These are phyloP conservation scores for Ceratocystis cubensis DNA, from an alignment of 2,329 filamentous ascomycete species.

Conservation along the genomic window DNA sequence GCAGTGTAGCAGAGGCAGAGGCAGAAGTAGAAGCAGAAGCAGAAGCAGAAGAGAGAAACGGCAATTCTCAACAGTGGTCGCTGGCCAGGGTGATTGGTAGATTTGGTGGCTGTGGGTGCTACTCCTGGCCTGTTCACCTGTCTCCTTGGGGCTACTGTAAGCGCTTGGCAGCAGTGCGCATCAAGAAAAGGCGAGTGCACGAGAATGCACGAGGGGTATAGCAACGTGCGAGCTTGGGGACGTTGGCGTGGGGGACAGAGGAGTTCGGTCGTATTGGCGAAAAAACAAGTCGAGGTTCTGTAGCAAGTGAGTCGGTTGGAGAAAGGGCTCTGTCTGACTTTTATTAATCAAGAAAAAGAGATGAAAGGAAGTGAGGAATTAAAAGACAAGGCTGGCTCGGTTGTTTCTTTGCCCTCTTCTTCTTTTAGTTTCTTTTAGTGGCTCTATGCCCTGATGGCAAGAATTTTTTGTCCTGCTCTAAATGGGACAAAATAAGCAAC, in stretches of 20 bases:
- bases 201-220: constrained; percentile 7
- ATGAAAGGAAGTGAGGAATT: background rate
- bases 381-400: background rate
- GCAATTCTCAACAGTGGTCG: background rate
- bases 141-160: constrained; percentile 19
- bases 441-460: background rate
- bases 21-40: background rate
- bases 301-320: background rate
- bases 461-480: background rate
- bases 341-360: background rate
- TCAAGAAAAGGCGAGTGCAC: background rate
- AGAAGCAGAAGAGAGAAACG: background rate
- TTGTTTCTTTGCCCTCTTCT: background rate
- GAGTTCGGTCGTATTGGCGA: background rate
- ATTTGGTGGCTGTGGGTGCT: background rate
- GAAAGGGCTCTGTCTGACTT: background rate
- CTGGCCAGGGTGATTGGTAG: too few species aligned
- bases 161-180: constrained; percentile 19
- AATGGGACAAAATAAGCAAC: background rate
- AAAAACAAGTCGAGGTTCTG: background rate
- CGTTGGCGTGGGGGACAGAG: background rate
- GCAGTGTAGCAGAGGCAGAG: background rate
- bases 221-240: background rate
- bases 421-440: background rate
- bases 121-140: background rate